Base-by-base conservation (phyloP, 2,329 filamentous ascomycete species). In the Clathrospora elynae region DNA sequence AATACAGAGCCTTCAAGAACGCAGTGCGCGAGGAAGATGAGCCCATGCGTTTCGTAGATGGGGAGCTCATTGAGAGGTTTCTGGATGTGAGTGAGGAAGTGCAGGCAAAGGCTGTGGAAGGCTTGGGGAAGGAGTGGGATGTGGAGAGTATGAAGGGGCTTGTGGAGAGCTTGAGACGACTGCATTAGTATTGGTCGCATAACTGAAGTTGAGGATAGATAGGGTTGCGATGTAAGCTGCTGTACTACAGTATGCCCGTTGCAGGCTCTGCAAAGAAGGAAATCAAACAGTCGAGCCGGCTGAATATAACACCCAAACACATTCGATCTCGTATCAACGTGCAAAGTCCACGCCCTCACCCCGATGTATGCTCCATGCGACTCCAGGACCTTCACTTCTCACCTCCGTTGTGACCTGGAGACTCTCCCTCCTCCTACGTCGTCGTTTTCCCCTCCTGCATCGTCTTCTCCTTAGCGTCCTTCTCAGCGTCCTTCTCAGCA, bases 21-120 rank as follows among this genome's bases (percentile, higher is more conserved):
- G 76, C 82, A 16, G 84, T 86, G 17, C 76, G 85, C 12, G 82
- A 87, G 46, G 81, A 82, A 0, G 84, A 87, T 0, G 88, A 86
- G 25, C 92, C 93, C 0, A 88, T 83, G 62, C 80, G 92, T 1
- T 97, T 97, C 60, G 82, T 99, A 9, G 93, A 99, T 62, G 93
- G 92, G 0, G 92, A 96, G 66, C 76, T 97, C 59, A 78, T 99
- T 9, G 92, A 97, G 72, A 73, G 82, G 36, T 96, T 96, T 64
- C 70, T 97, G 54, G 85, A 90, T 51, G 74, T 88, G 51, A 76
- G 80, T 31, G 82, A 85, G 41, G 74, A 75, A 4, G 58, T 78
- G 46, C 82, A 85, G 62, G 71, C 74, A 47, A 73, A 75, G 55
- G 77, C 82, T 42, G 73, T 80, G 6, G 62, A 73, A 13, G 75